Conservation (phyloP, 2,329 filamentous ascomycete species). For the Beauveria bassiana region DNA sequence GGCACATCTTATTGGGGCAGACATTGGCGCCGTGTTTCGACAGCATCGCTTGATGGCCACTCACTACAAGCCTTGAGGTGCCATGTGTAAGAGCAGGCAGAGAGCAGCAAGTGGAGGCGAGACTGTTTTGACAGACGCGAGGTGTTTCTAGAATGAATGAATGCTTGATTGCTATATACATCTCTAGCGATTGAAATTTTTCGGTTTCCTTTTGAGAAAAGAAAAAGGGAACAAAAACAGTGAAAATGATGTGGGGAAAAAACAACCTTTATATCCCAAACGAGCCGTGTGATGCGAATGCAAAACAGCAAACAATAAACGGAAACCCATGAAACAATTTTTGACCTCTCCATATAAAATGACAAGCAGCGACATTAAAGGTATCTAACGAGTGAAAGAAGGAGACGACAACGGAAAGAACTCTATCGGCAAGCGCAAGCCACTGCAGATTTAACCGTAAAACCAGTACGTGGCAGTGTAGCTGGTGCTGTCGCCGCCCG, state of each 20-base stretch:
- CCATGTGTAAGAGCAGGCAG: too few relatives aligned
- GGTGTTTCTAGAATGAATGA: too few relatives aligned
- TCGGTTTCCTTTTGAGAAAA: neutral
- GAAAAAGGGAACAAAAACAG: neutral
- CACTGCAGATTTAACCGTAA: conserved; percentile 28
- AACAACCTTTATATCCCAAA: conserved; percentile 9
- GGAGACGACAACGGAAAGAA: neutral
- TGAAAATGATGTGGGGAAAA: neutral
- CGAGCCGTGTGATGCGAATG: conserved; percentile 3
- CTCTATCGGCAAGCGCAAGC: neutral
- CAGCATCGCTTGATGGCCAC: neutral
- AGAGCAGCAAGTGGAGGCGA: too few relatives aligned
- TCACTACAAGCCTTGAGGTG: neutral
- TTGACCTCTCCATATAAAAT: neutral
- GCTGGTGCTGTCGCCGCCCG: conserved; percentile 41
- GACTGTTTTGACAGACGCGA: too few relatives aligned
- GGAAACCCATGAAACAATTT: neutral
- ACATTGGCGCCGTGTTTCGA: neutral
- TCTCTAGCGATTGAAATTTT: neutral
- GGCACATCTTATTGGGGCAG: neutral
- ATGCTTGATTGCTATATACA: neutral
- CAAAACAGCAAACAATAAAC: neutral
- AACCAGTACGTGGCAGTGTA: conserved; percentile 55
- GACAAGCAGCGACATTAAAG: conserved; percentile 2
- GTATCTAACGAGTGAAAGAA: conserved; percentile 6